Evolutionary conservation across 2,329 filamentous ascomycete species (phyloP), one percentile per base, ranked within the genome.

Genomic region (Pestalotiopsis sp.): DNA sequence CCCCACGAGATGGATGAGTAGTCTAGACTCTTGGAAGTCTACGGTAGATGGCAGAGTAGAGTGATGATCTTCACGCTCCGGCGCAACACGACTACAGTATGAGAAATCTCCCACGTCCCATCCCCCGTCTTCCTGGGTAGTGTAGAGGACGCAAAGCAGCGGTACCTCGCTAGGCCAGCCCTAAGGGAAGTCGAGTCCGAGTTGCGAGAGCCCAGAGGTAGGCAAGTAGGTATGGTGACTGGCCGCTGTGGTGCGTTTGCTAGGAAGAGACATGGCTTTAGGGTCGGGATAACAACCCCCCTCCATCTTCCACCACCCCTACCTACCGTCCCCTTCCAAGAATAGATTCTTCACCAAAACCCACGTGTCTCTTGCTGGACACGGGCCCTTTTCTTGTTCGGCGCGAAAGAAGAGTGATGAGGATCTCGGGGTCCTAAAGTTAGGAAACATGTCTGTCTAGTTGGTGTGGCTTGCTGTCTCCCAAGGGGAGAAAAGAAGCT

Each of bases 331-430:
- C 52, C 52, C 48, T 40, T 20, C 66, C 66, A 67, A 67, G 63
- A 67, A 67, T 67, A 67, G 66, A 55, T 59, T 48, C 38, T 56
- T 67, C 48, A 35, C 60, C 30, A 67, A 38, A 38, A 9, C 44
- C 44, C 44, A 52, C 44, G 66, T 52, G 44, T 59, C 44, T 38
- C 62, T 5, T 35, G 30, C 22, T 20, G 40, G 30, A 39, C 65
- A 35, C n/a, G 44, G 58, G 22, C 22, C n/a, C 30, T 61, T 22
- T 66, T 48, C 44, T 66, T 58, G 26, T 35, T 38, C 26, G 65
- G 48, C n/a, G 56, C 7, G 13, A 14, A 22, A 35, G 17, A 59
- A 26, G 22, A 35, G 56, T 7, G 22, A 59, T 14, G 6, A 22
- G 11, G 11, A 35, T 24, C 14, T 20, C 6, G 56, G 56, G 56